These are phyloP conservation scores for Pythium rishiriense DNA, from an alignment of 352 stramenopile species.

Conservation along the genomic window DNA sequence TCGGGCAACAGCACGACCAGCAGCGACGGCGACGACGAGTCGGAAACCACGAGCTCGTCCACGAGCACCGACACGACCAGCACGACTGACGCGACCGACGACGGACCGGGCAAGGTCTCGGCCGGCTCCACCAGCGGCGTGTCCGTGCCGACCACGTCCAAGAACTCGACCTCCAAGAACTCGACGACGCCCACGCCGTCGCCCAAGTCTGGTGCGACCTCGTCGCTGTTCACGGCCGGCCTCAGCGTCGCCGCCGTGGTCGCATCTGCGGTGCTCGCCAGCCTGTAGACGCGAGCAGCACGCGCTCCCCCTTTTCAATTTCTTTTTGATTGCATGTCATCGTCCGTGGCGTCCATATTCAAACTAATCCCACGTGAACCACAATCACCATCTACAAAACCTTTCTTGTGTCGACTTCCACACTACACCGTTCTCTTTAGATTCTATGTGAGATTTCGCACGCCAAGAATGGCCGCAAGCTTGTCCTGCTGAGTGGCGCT, in stretches of 20 bases:
- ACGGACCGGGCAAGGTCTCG: conserved; percentile 12
- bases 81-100: conserved; percentile 3
- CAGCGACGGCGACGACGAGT: neutral
- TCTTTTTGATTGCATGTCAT: conserved; percentile 3
- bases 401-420: neutral
- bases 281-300: conserved; percentile 1
- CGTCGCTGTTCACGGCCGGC: conserved; percentile 7
- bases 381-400: neutral
- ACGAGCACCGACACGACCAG: neutral
- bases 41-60: neutral
- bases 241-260: conserved; percentile 16
- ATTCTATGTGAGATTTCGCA: neutral
- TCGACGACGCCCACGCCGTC: conserved; percentile 12
- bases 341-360: conserved; percentile 2
- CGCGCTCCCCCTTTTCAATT: neutral
- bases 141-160: conserved; percentile 1
- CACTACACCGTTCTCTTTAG: neutral
- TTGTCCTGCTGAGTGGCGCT: conserved; percentile 57
- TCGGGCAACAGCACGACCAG: neutral
- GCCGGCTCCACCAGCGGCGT: conserved; percentile 12
- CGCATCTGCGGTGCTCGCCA: conserved; percentile 17
- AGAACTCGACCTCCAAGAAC: conserved; percentile 18
- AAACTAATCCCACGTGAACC: neutral
- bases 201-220: conserved; percentile 1
- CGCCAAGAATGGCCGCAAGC: conserved; percentile 44